A percentile compares a stretch with the other conserved stretches of the same genome.
phyloP scores from a whole-genome alignment of 73 alveolate species.

The Paramecium octaurelia region DNA sequence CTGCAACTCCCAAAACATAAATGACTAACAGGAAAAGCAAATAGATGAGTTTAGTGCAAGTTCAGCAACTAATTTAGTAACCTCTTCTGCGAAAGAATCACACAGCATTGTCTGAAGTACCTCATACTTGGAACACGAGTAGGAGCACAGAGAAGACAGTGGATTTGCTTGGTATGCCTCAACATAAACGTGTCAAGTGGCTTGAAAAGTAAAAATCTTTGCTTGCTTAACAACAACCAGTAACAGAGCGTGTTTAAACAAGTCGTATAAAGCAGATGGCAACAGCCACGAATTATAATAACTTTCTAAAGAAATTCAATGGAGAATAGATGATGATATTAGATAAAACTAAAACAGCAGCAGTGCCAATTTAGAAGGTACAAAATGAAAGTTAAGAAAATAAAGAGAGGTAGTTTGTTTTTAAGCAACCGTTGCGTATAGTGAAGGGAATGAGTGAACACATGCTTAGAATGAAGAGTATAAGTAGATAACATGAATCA shows the following conservation, averaged over 20 bases:
- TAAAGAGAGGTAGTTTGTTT: neutral
- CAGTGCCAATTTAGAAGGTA: neutral
- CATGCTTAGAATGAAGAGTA: constrained; percentile 15
- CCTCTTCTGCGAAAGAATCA: neutral
- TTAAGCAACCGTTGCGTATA: neutral
- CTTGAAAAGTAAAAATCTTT: neutral
- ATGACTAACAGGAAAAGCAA: constrained; percentile 9
- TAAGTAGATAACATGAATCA: neutral
- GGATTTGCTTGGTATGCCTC: neutral
- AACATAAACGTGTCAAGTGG: neutral
- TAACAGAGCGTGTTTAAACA: neutral
- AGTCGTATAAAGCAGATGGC: neutral
- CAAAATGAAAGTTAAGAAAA: neutral
- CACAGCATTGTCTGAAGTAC: neutral
- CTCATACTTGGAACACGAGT: constrained; percentile 2
- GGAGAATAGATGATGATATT: neutral
- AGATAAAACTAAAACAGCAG: neutral
- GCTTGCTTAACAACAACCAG: neutral
- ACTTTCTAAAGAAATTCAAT: neutral
- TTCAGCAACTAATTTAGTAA: neutral
- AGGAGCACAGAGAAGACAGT: neutral
- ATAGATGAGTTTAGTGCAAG: constrained; percentile 5
- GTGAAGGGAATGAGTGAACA: constrained; percentile 8
- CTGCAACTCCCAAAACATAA: constrained; percentile 13
- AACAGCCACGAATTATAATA: neutral